These are phyloP conservation scores for Carex parvula DNA, from an alignment of 176 grass and related monocot species.

Conservation along the genomic window DNA sequence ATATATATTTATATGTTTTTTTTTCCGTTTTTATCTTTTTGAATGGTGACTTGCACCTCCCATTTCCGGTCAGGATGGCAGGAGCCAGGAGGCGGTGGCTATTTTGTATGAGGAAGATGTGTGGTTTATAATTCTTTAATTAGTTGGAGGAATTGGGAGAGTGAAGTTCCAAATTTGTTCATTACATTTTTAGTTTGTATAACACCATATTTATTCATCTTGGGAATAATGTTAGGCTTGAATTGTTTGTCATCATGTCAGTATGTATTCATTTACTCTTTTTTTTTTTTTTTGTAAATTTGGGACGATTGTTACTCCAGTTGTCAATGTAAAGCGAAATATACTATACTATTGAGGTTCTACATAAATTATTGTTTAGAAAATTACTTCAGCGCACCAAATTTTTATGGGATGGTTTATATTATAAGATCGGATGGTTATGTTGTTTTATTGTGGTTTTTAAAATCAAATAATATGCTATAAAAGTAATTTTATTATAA, in stretches of 20 bases:
- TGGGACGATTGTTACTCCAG: neutral
- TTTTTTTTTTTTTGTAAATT: constrained; percentile 8
- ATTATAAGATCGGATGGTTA: neutral
- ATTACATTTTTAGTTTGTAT: constrained; percentile 33
- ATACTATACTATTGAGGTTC: neutral
- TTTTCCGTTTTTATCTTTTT: constrained; percentile 26
- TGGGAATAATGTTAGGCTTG: constrained; percentile 18
- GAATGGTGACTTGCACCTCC: constrained; percentile 19
- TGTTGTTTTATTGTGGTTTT: neutral
- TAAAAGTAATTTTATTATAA: neutral
- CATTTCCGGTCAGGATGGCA: constrained; percentile 3
- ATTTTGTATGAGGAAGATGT: constrained; percentile 8
- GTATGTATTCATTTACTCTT: neutral
- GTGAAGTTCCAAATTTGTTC: constrained; percentile 30
- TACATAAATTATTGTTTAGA: neutral
- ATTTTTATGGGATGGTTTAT: neutral
- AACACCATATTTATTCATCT: constrained; percentile 23
- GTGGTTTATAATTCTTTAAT: constrained; percentile 27
- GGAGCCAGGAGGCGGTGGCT: neutral
- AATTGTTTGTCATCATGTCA: neutral
- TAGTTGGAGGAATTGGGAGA: constrained; percentile 26
- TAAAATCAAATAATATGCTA: neutral
- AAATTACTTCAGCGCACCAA: neutral
- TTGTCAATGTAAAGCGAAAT: neutral
- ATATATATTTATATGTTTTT: constrained; percentile 27